Percentiles rank a stretch among this genome's conserved stretches.
These are phyloP conservation scores for Histomonas meleagridis DNA, from an alignment of 208 protist species.

Conservation along the genomic window DNA sequence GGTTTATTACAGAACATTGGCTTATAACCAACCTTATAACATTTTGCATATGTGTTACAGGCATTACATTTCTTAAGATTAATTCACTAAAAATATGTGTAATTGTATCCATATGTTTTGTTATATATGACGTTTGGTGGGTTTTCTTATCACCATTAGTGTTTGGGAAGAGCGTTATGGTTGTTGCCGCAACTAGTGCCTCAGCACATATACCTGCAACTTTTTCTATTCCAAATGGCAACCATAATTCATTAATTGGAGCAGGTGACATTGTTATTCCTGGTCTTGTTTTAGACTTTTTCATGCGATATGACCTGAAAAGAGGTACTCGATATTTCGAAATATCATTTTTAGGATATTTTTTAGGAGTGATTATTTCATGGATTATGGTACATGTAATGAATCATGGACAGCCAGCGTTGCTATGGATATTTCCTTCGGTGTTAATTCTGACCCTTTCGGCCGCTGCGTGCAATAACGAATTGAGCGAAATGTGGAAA, in stretches of 20 bases:
- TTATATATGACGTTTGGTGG: neutral
- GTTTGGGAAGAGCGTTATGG: neutral
- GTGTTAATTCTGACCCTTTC: neutral
- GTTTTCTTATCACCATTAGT: neutral
- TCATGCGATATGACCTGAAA: neutral
- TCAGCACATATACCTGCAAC: neutral
- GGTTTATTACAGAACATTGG: neutral
- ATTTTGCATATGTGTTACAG: neutral
- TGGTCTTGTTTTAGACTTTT: neutral
- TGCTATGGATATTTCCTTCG: neutral
- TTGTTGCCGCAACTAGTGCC: neutral
- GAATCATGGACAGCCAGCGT: neutral
- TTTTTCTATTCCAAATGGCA: neutral
- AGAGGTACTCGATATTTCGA: neutral
- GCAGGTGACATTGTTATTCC: neutral
- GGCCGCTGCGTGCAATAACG: too few relatives aligned
- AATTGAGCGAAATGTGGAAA: too few relatives aligned
- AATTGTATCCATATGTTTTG: neutral
- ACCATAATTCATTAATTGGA: neutral
- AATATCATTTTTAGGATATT: neutral
- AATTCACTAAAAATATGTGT: neutral
- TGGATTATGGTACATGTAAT: neutral
- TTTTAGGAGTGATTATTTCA: neutral
- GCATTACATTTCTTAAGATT: neutral
- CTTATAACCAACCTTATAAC: neutral